Evolutionary conservation across 805 yeast genomes (phyloP).

Genomic region (Citeromyces matritensis): DNA sequence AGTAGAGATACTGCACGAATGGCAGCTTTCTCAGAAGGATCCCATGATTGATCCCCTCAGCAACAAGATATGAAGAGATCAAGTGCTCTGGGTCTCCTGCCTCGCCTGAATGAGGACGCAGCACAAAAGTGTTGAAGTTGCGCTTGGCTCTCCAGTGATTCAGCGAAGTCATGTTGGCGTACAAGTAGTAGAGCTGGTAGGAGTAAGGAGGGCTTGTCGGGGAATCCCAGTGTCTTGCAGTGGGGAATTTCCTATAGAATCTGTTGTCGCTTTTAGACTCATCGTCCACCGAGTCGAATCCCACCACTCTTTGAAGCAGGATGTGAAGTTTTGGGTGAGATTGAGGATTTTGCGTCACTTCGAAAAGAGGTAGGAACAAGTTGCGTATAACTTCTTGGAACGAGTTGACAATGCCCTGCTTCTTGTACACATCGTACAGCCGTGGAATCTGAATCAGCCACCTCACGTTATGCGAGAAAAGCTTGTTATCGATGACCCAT

Average conservation of each 20-base stretch:
- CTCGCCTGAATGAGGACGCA: slow-evolving; percentile 97
- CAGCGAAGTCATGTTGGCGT: slow-evolving; percentile 73
- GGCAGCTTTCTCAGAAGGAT: slow-evolving; percentile 88
- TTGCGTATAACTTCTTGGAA: slow-evolving; percentile 72
- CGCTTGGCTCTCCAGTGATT: slow-evolving; percentile 70
- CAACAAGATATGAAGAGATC: slow-evolving; percentile 73
- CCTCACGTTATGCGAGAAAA: slow-evolving; percentile 85
- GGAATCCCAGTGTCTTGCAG: slow-evolving; percentile 73
- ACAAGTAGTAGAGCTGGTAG: slow-evolving; percentile 81
- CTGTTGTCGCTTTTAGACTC: slow-evolving; percentile 86
- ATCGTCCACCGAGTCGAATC: slow-evolving; percentile 97
- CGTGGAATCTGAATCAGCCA: slow-evolving; percentile 97
- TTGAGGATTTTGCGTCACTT: slow-evolving; percentile 74
- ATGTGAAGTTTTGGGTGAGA: slow-evolving; percentile 84
- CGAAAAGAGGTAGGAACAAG: slow-evolving; percentile 77
- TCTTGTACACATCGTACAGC: slow-evolving; percentile 78
- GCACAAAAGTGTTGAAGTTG: slow-evolving; percentile 78
- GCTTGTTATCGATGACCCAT: slow-evolving; percentile 90
- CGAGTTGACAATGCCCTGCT: slow-evolving; percentile 47
- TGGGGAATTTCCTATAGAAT: slow-evolving; percentile 68
- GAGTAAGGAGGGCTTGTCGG: slow-evolving; percentile 92
- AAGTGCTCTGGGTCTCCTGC: slow-evolving; percentile 99
- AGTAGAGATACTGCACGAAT: slow-evolving; percentile 84
- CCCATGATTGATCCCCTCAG: slow-evolving; percentile 94
- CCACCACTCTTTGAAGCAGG: slow-evolving; percentile 86